Conservation (phyloP, 2,329 filamentous ascomycete genomes). For the Thielaviopsis ethacetica region DNA sequence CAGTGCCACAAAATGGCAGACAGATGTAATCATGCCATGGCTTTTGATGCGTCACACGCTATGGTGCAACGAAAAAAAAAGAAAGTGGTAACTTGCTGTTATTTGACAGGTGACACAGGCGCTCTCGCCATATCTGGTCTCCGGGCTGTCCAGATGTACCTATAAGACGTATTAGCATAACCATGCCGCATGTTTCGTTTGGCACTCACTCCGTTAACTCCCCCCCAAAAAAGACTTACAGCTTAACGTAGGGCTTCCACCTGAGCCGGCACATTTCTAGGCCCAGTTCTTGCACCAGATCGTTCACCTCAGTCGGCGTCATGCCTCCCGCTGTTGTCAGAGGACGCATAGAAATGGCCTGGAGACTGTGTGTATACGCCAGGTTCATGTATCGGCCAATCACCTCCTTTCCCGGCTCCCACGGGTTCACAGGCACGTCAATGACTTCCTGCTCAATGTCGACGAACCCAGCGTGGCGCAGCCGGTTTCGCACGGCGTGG, state of each 20-base stretch:
- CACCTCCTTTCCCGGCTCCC: conserved; percentile 47
- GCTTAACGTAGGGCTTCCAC: conserved; percentile 55
- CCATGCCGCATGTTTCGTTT: neutral
- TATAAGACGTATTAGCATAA: conserved; percentile 9
- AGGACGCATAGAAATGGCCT: conserved; percentile 57
- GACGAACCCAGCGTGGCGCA: conserved; percentile 60
- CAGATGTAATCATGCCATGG: neutral
- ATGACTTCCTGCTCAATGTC: conserved; percentile 59
- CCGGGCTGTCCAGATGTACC: conserved; percentile 21
- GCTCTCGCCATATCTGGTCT: conserved; percentile 13
- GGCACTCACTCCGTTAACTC: no score
- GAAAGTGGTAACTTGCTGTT: neutral
- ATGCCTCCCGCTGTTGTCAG: conserved; percentile 37
- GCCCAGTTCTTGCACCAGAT: conserved; percentile 45
- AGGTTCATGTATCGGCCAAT: conserved; percentile 75
- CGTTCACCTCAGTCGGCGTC: conserved; percentile 42
- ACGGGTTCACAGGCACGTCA: conserved; percentile 57
- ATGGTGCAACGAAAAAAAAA: neutral
- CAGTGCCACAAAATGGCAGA: neutral
- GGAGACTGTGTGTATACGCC: conserved; percentile 54
- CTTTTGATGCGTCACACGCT: neutral
- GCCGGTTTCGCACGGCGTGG: conserved; percentile 20
- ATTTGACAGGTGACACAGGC: neutral
- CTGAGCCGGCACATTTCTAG: conserved; percentile 52
- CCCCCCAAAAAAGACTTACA: conserved; percentile 52